Base-by-base conservation (phyloP, 352 stramenopile species). In the Globisporangium paroecandrum region DNA sequence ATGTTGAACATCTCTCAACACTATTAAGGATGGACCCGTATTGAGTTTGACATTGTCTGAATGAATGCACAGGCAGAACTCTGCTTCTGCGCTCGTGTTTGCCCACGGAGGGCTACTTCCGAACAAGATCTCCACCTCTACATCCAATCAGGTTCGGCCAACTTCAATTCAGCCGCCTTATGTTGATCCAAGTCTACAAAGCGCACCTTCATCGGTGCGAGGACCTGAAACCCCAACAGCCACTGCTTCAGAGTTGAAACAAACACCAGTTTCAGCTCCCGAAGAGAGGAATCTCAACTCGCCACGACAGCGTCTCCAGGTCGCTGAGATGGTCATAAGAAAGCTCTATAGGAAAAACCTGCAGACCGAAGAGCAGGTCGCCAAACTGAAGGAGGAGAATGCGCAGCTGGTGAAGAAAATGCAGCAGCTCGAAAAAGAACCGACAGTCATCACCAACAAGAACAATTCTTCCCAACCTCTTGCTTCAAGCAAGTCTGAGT, bases 261-360 rank as follows among this genome's bases (percentile, higher is more conserved):
- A 13, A 59, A 13, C 49, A 46, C 8, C 51, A n/a, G 22, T 34
- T n/a, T 12, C 29, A 15, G 15, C 24, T 25, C 32, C 13, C 22
- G 18, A 49, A 20, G 36, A 65, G 32, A 63, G 36, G 9, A 56
- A 82, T 13, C 58, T 80, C 24, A 74, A 79, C 25, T 87, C 79
- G 5, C 79, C 79, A 1, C 69, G 69, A 0, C 78, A 85, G 58
- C 75, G 75, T 34, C 72, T 87, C 3, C 74, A 85, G 24, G 68
- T 87, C 20, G 79, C 79, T 2, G 79, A 87, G 64, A 82, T 82
- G 73, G 79, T 87, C 56, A 87, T 87, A 73, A 75, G 76, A 36
- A 87, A 87, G 58, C 73, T 87, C 2, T 87, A 85, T 63, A 75
- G 77, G 62, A 83, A 83, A 62, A 87, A 85, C 49, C 24, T 85